Evolutionary conservation across 371 early-diverging fungal genomes (phyloP), one percentile per base, ranked within the genome.

Genomic region (Haplosporangium sp.): DNA sequence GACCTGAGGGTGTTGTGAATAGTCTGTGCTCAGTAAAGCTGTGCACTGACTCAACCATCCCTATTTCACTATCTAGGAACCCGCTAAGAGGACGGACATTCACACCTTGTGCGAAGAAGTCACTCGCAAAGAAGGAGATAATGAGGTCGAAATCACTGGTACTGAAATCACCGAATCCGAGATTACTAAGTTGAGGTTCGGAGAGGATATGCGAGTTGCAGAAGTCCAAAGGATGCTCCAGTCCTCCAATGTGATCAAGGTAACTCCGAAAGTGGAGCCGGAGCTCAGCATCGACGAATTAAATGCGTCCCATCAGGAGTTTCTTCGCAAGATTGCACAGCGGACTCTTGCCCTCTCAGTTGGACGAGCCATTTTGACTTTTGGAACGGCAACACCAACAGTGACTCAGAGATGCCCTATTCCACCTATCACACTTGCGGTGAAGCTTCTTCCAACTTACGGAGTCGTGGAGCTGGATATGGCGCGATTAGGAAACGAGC

Each of bases 281-380:
- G 71, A 74, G 29, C 29, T 64, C 5, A 57, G 29, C 41, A 59
- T 56, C 21, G 55, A 69, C 36, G 46, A 69, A 41, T 43, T 63
- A 1, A 46, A 43, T 4, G 46, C 59, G 18, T 38, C 53, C 5
- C 55, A 86, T 29, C 89, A 88, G 10, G 90, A 89, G 1, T 43
- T 82, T 8, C 82, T 94, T 16, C 59, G 71, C 8, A 65, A 79
- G 14, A 70, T 93, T 9, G 80, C 90, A 1, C 80, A 85, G 41
- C 84, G 94, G 36, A 90, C 90, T 0, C 68, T 92, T 11, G 88
- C 95, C 1, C 82, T 91, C 9, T 85, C 95, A 0, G 62, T 85
- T 1, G 95, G 95, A 13, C 84, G 92, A 18, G 92, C 87, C 7
- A 80, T 92, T 4, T 83, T 94, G 45, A 86, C 89, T 0, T 95